These are phyloP conservation scores for Tremella yokohamensis DNA, from an alignment of 768 basidiomycete species.

Conservation along the genomic window DNA sequence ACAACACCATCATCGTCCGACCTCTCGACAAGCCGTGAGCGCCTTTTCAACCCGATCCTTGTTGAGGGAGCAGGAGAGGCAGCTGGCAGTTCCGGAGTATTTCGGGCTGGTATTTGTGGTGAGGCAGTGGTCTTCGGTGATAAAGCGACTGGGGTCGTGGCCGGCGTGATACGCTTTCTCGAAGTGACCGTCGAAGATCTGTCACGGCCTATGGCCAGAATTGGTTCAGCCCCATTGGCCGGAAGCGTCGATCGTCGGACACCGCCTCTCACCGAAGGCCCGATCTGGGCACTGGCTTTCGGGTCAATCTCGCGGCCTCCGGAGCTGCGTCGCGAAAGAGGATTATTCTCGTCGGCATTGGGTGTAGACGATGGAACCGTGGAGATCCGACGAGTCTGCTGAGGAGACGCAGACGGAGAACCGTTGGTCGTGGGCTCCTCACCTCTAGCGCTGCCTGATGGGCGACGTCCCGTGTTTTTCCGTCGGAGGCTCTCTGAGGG, in stretches of 20 bases:
- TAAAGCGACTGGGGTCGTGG: not conserved
- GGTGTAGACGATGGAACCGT: slow-evolving; percentile 5
- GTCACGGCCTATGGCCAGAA: slow-evolving; percentile 34
- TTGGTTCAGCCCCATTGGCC: slow-evolving; percentile 16
- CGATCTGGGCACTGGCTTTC: not conserved
- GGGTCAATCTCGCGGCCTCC: not conserved
- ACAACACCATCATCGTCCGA: slow-evolving; percentile 63
- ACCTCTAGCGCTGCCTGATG: not conserved
- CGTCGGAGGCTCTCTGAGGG: slow-evolving; percentile 14
- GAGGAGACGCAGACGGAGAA: slow-evolving; percentile 18
- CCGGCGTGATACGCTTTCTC: slow-evolving; percentile 16
- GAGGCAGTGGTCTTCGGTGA: not conserved
- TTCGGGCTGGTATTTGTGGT: not conserved
- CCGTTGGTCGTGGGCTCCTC: not conserved
- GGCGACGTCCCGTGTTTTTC: slow-evolving; percentile 1
- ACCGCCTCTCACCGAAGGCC: slow-evolving; percentile 11
- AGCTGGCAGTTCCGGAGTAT: not conserved
- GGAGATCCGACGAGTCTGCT: slow-evolving; percentile 12
- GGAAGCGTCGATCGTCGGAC: slow-evolving; percentile 32
- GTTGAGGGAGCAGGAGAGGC: no score
- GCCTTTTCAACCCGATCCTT: not conserved
- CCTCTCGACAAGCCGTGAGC: slow-evolving; percentile 47
- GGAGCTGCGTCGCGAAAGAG: not conserved
- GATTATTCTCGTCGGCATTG: not conserved
- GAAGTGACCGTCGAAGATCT: slow-evolving; percentile 32